Base-by-base conservation (phyloP, 257 asterid species). In the Osmanthus fragrans region DNA sequence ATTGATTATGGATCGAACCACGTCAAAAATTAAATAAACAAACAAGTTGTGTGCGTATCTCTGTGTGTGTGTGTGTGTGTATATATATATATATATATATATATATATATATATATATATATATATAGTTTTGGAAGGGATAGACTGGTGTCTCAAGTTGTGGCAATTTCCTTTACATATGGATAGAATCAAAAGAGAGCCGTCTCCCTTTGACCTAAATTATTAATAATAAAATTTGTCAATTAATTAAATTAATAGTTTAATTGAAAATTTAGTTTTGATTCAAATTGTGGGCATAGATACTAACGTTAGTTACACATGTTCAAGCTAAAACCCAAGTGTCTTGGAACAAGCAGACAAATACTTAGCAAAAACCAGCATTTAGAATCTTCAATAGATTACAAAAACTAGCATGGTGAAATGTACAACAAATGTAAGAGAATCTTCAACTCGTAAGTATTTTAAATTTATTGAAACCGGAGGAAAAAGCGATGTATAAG, bases 281-380 rank as follows among this genome's bases (percentile, higher is more conserved):
- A 5, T 18, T 54, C n/a, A 27, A 54, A 54, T 19, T 12, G 16
- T 10, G 69, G 36, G 33, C 36, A 63, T 63, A 23, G 36, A 3
- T 27, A 23, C 9, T 63, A 63, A 25, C 69, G 69, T 63, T 23
- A 63, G 36, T 63, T 12, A 7, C 36, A 25, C 36, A 25, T 63
- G 69, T 63, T 63, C 10, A 25, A 63, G n/a, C 69, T 27, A 63
- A 63, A 63, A 63, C 69, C 69, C 69, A 27, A 63, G 36, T 27
- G 69, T 63, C 33, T 23, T 23, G 69, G 33, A 27, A 63, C 69
- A 27, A 23, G 25, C 69, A 9, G 69, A 63, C 69, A 63, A 25
- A 63, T 25, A 19, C 69, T 25, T 25, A 27, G 34, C 69, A 63
- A 63, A 54, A 63, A 25, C 9, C 69, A 63, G 69, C 69, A 10